phyloP scores from a whole-genome alignment of 768 basidiomycete genomes.

The Podaxis sp. region DNA sequence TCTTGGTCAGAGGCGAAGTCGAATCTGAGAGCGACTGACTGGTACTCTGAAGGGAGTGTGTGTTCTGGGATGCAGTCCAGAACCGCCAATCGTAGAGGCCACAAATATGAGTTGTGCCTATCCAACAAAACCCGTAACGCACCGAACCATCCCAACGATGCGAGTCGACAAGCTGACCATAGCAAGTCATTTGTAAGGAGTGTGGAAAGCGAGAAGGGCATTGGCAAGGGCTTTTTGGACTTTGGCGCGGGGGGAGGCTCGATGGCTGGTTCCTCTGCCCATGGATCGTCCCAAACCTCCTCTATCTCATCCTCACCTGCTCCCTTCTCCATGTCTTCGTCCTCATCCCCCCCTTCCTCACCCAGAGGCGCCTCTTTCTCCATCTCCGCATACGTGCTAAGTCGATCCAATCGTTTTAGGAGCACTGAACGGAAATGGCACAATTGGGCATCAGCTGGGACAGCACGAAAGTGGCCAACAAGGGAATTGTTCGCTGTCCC shows the following conservation, averaged over 20 bases:
- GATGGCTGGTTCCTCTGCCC: conserved; percentile 49
- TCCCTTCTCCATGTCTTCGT: conserved; percentile 3
- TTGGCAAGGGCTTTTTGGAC: conserved; percentile 34
- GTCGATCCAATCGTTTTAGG: conserved; percentile 63
- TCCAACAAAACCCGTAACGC: conserved; percentile 59
- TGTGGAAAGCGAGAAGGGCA: conserved; percentile 47
- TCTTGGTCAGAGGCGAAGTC: conserved; percentile 52
- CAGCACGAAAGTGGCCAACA: conserved; percentile 51
- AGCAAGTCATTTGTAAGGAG: conserved; percentile 66
- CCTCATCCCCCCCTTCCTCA: conserved; percentile 31
- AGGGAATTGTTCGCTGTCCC: conserved; percentile 29
- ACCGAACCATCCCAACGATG: conserved; percentile 56
- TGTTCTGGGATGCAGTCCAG: conserved; percentile 77
- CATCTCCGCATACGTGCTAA: conserved; percentile 74
- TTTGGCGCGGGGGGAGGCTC: conserved; percentile 31
- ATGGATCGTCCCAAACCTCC: conserved; percentile 81
- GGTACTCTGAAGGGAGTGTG: conserved; percentile 60
- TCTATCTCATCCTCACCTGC: conserved; percentile 49
- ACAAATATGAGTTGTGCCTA: conserved; percentile 57
- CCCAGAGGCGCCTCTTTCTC: conserved; percentile 38
- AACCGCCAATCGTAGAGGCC: conserved; percentile 69
- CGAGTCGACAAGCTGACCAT: conserved; percentile 62
- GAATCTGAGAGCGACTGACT: conserved; percentile 61
- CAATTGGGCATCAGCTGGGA: conserved; percentile 62
- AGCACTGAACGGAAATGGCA: conserved; percentile 67